Evolutionary conservation across 305 asterid genomes (phyloP), one percentile per base, ranked within the genome.

Genomic region (Striga hermonthica): DNA sequence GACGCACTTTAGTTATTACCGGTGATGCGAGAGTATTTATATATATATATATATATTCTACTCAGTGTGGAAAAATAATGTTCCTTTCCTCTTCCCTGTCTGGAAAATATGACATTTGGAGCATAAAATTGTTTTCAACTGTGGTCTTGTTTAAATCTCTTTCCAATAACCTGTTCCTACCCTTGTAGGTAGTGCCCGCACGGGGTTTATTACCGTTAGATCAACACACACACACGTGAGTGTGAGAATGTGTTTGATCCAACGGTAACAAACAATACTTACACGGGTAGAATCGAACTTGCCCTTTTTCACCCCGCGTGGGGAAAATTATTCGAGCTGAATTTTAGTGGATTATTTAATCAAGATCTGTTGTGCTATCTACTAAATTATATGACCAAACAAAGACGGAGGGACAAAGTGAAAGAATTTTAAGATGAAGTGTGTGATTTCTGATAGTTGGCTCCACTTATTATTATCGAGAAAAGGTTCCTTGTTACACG

Each of bases 11-110:
- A 22, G 31, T 22, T 22, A 22, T 22, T 22, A 22, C 31, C 2
- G 31, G 31, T 22, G 31, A 22, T 22, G 31, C 31, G 31, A 0
- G 57, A 28, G 9, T 1, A 40, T 40, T 40, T 40, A 40, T 40
- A 0, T 9, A 40, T 40, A 9, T 62, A 22, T 0, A 22, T 22
- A n/a, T n/a, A n/a, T n/a, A 69, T 73, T 78, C 54, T 74, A 80
- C 67, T 65, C 52, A 12, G 65, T 22, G 66, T 45, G 60, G 62
- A 59, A 56, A 74, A 62, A 48, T 58, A 69, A 6, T 76, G 71
- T 71, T 71, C 60, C 75, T 72, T 67, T 71, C 62, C 56, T 75
- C 81, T 72, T 45, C 78, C 78, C 83, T 79, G 78, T 65, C 72
- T 74, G 68, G 75, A 69, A 52, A 64, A 68, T 49, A 44, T 78